Evolutionary conservation across 2,329 filamentous ascomycete genomes (phyloP), one percentile per base, ranked within the genome.

Genomic region (Ophiostoma ips): DNA sequence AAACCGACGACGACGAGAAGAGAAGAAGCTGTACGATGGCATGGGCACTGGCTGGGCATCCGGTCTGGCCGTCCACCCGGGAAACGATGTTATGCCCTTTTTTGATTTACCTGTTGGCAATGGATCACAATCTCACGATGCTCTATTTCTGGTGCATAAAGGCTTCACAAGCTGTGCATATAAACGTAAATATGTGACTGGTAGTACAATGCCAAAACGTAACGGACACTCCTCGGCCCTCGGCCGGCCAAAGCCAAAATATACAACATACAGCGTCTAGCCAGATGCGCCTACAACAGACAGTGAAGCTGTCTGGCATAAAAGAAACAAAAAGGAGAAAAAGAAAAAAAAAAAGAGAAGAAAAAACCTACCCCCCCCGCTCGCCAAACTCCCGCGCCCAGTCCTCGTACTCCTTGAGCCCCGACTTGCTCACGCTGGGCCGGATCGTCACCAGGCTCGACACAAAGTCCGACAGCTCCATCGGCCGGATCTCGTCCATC

Each of bases 331-430:
- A 40, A 18, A 13, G 41, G 35, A 15, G 15, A 35, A 15, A 9
- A n/a, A 13, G 15, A 38, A 40, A 40, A 36, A 21, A 2, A 38
- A 21, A 7, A 28, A 31, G 30, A 10, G 13, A 46, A 24, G 4
- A 15, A 28, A 24, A 24, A 9, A 24, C 16, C 64, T 67, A 94
- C 18, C 87, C 87, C 34, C 88, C 90, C 37, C 90, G 71, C 66
- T 98, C 92, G 43, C 92, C 92, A 71, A 92, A 98, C 63, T 94
- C 84, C 62, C 66, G 80, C 3, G 92, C 88, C 92, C 92, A 98
- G 55, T 94, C 84, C 65, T 96, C 92, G 63, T 94, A 95, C 61
- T 88, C 77, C 62, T 87, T 84, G 36, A 98, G 66, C 0, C 92
- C 88, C 49, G 86, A 73, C 62, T 82, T 84, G 61, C 86, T 87